Percentiles rank a stretch among this genome's conserved stretches.
Evolutionary conservation across 495 filamentous ascomycete species (phyloP).

Genomic region (Cenococcum geophilum): DNA sequence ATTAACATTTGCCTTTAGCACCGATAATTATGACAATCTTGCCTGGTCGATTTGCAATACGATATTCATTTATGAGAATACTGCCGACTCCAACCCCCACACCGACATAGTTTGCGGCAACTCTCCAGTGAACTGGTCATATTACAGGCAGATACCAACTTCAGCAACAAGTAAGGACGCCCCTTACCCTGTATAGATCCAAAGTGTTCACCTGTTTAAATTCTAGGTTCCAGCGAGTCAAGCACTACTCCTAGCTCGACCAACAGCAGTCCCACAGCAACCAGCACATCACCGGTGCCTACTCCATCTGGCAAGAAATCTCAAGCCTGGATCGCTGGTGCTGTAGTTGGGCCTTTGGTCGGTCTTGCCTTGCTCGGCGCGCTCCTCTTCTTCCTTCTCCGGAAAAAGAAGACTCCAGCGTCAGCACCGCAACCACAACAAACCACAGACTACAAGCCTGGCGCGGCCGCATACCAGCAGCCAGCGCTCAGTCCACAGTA

Average conservation of each 20-base stretch:
- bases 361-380: constrained; percentile 21
- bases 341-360: constrained; percentile 14
- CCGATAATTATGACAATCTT: constrained; percentile 13
- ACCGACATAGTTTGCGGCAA: constrained; percentile 24
- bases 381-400: constrained; percentile 21
- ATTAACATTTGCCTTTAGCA: constrained; percentile 10
- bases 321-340: constrained; percentile 25
- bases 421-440: constrained; percentile 4
- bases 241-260: neutral
- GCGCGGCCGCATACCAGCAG: constrained; percentile 1
- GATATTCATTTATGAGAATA: constrained; percentile 23
- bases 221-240: neutral
- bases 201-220: neutral
- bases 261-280: neutral
- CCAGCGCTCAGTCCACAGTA: neutral
- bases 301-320: constrained; percentile 4
- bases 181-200: neutral
- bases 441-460: constrained; percentile 14
- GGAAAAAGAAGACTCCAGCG: constrained; percentile 8
- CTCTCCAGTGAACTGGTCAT: constrained; percentile 13
- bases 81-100: constrained; percentile 14
- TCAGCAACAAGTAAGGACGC: constrained; percentile 3
- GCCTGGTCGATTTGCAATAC: constrained; percentile 19
- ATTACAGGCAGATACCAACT: constrained; percentile 18
- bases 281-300: constrained; percentile 1